phyloP scores from a whole-genome alignment of 2,329 filamentous ascomycete species.

The Stemphylium lycopersici region DNA sequence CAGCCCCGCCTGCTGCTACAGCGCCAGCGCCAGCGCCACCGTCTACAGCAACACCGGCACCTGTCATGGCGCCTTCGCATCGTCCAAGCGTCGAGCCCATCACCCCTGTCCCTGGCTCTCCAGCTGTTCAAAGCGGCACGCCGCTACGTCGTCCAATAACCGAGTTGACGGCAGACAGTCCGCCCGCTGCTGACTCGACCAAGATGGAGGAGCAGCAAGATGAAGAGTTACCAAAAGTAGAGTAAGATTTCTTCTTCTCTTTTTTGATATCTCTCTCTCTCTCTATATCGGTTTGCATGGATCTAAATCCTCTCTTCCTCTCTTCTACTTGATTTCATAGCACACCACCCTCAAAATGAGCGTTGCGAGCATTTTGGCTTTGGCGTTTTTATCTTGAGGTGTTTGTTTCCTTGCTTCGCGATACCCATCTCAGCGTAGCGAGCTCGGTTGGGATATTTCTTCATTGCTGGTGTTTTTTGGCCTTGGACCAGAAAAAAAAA shows the following conservation, averaged over 20 bases:
- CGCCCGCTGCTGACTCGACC: conserved; percentile 11
- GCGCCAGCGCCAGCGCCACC: neutral
- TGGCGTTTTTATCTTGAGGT: neutral
- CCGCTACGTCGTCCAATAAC: conserved; percentile 25
- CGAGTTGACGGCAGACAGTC: conserved; percentile 22
- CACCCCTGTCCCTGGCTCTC: conserved; percentile 45
- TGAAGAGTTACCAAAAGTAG: conserved; percentile 1
- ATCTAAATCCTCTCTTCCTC: too few relatives aligned
- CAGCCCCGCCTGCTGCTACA: conserved; percentile 11
- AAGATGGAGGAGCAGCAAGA: conserved; percentile 7
- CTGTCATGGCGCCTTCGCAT: conserved; percentile 24
- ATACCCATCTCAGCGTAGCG: conserved; percentile 15
- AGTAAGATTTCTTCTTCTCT: conserved; percentile 6
- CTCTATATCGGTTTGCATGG: neutral
- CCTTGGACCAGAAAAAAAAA: neutral
- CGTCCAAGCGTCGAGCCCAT: conserved; percentile 47
- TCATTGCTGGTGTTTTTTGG: neutral
- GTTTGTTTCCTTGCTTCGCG: neutral
- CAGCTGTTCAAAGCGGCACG: conserved; percentile 36
- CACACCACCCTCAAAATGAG: too few relatives aligned
- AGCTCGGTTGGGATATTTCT: conserved; percentile 9
- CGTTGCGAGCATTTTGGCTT: neutral
- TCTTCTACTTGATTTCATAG: neutral
- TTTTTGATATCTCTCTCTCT: neutral
- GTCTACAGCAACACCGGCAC: conserved; percentile 15